These are phyloP conservation scores for Cucumis cinereus DNA, from an alignment of 306 rosid species.

Conservation along the genomic window DNA sequence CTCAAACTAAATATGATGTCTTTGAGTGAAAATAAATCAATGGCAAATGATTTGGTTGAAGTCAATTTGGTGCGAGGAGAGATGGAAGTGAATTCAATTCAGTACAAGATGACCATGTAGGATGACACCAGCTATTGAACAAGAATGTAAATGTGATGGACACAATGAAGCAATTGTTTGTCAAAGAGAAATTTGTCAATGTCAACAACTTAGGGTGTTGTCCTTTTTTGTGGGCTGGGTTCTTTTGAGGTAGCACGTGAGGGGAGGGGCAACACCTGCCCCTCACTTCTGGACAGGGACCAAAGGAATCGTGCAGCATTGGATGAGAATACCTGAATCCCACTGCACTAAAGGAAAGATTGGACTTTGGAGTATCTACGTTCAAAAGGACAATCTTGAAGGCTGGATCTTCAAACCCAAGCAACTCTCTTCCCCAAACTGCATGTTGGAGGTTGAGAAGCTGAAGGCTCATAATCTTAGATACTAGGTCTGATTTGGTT, in stretches of 20 bases:
- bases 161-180: background rate
- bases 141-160: background rate
- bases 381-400: background rate
- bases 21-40: background rate
- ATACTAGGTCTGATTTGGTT: too few species aligned
- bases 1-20: background rate
- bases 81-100: background rate
- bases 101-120: background rate
- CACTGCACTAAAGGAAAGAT: background rate
- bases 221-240: too few species aligned
- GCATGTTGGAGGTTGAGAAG: too few species aligned
- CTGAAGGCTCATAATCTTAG: too few species aligned
- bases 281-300: background rate
- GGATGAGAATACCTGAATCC: background rate
- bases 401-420: background rate
- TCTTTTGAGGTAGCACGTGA: background rate
- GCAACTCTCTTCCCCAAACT: too few species aligned
- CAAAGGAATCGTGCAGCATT: background rate
- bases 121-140: background rate
- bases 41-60: background rate
- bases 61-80: background rate
- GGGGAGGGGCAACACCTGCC: background rate
- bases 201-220: background rate
- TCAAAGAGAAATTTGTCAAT: background rate
- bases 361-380: background rate